These are phyloP conservation scores for Furcasterigmium furcatum DNA, from an alignment of 2,329 filamentous ascomycete species.

Conservation along the genomic window DNA sequence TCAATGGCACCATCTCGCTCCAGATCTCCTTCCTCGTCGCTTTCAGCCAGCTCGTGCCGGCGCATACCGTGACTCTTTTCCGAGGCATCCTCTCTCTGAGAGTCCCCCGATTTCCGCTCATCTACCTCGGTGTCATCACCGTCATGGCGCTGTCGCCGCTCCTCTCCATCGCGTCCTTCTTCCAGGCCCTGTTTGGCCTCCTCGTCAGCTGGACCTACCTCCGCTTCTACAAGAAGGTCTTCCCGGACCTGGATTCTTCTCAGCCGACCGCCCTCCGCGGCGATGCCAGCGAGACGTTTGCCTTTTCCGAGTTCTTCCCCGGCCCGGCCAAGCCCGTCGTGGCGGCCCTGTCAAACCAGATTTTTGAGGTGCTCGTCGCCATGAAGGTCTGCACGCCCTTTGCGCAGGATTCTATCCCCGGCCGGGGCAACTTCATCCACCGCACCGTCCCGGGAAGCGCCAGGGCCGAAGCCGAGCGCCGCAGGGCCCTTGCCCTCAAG, in stretches of 20 bases:
- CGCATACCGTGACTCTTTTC: conserved; percentile 94
- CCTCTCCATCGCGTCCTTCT: conserved; percentile 68
- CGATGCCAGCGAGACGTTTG: conserved; percentile 94
- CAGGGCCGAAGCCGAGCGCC: conserved; percentile 86
- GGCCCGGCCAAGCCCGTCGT: conserved; percentile 77
- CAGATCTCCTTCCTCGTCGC: conserved; percentile 94
- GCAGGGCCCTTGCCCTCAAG: conserved; percentile 84
- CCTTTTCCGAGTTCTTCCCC: conserved; percentile 94
- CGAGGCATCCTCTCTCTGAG: conserved; percentile 84
- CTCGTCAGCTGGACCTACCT: conserved; percentile 92
- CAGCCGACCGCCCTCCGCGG: conserved; percentile 68
- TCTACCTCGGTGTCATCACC: conserved; percentile 73
- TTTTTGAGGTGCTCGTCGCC: conserved; percentile 74
- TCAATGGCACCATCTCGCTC: conserved; percentile 84
- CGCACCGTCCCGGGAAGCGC: conserved; percentile 63
- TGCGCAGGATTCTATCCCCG: conserved; percentile 55
- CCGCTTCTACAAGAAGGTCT: conserved; percentile 84
- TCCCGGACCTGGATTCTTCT: conserved; percentile 63
- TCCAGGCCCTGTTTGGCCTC: conserved; percentile 79
- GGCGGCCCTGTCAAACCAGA: conserved; percentile 65
- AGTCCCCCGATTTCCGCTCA: conserved; percentile 67
- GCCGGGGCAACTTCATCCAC: conserved; percentile 56
- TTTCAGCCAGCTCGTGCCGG: conserved; percentile 95
- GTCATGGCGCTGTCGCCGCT: conserved; percentile 56
- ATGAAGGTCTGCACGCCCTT: conserved; percentile 82